Percentiles rank a stretch among this genome's conserved stretches.
Evolutionary conservation across 2,329 filamentous ascomycete genomes (phyloP).

Genomic region (Rugonectria rugulosa): DNA sequence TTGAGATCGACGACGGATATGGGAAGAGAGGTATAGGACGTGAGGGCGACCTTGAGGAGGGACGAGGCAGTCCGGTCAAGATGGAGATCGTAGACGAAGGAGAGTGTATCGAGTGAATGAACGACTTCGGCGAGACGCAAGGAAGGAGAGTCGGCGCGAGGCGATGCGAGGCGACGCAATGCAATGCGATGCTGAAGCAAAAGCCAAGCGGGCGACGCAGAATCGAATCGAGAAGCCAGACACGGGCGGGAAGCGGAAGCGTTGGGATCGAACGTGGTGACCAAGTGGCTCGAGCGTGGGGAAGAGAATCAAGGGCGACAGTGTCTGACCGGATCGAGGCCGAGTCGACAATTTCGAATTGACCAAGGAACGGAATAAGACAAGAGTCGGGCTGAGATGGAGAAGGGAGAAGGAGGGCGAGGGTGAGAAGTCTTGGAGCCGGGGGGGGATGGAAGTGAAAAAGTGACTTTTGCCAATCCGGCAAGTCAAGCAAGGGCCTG

Average conservation of each 20-base stretch:
- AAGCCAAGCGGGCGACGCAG: constrained; percentile 5
- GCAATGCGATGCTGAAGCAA: neutral
- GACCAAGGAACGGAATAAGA: constrained; percentile 27
- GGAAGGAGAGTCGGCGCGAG: neutral
- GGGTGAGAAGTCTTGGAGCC: constrained; percentile 27
- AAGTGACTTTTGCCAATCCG: constrained; percentile 28
- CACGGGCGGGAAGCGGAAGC: neutral
- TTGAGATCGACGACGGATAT: constrained; percentile 33
- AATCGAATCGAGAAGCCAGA: constrained; percentile 13
- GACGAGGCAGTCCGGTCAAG: no score
- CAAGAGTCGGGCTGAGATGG: constrained; percentile 22
- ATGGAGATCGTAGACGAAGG: no score
- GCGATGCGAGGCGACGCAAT: constrained; percentile 10
- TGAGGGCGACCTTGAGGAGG: neutral
- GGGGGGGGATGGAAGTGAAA: constrained; percentile 19
- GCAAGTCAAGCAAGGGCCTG: constrained; percentile 23
- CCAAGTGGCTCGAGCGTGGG: constrained; percentile 24
- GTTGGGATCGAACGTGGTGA: constrained; percentile 22
- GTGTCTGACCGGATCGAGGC: constrained; percentile 30
- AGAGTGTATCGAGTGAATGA: constrained; percentile 8
- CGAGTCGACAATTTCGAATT: constrained; percentile 30
- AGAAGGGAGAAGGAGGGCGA: constrained; percentile 15
- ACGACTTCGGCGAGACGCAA: neutral
- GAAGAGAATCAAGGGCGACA: constrained; percentile 31
- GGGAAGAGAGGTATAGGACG: no score